Evolutionary conservation across 2,329 filamentous ascomycete species (phyloP).

Genomic region (Aschersonia sp.): DNA sequence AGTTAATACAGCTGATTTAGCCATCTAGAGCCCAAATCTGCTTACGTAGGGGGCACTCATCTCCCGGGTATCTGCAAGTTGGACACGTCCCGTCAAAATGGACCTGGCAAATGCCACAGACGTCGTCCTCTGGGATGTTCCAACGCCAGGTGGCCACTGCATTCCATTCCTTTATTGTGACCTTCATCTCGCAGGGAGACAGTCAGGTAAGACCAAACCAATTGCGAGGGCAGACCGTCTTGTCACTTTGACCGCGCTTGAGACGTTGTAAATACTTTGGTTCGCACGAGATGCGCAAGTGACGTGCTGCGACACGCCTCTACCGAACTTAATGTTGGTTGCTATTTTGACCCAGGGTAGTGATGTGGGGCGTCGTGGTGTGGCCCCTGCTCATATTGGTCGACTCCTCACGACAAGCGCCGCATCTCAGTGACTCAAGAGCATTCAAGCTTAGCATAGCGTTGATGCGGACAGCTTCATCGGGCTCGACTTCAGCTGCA

Average conservation of each 20-base stretch:
- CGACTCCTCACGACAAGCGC: no score
- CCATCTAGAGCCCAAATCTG: neutral
- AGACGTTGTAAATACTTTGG: neutral
- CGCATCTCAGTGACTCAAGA: no score
- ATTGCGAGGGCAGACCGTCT: no score
- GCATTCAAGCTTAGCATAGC: no score
- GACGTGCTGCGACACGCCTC: no score
- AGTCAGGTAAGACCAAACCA: neutral
- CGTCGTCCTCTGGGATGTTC: constrained; percentile 94
- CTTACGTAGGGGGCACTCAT: constrained; percentile 83
- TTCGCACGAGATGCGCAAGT: no score
- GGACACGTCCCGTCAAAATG: constrained; percentile 97
- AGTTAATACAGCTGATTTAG: neutral
- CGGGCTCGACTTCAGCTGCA: no score
- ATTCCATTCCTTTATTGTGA: constrained; percentile 86
- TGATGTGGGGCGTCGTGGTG: no score
- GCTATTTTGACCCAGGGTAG: no score
- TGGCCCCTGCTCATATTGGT: no score
- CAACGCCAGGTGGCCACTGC: constrained; percentile 94
- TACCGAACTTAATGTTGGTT: no score
- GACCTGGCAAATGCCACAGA: constrained; percentile 96
- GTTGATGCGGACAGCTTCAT: no score
- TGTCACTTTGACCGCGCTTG: neutral
- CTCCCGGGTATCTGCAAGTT: constrained; percentile 93
- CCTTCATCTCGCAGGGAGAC: constrained; percentile 57